Conservation (phyloP, 75 land plant genomes). For the Pinus taeda region DNA sequence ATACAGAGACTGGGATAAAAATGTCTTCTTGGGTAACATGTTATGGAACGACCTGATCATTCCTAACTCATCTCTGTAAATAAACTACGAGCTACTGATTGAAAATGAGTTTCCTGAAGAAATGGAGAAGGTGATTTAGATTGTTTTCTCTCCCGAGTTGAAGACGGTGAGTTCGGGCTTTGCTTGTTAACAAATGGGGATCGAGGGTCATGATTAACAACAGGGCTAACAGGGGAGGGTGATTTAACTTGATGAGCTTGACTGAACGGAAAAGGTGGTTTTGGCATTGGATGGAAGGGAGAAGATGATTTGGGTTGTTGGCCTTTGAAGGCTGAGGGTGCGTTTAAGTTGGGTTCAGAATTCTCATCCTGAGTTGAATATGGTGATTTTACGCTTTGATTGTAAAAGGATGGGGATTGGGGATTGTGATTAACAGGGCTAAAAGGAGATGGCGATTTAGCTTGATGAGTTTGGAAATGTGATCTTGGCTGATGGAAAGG, state of each 20-base stretch:
- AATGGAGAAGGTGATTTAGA: not conserved
- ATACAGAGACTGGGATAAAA: not conserved
- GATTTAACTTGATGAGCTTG: not conserved
- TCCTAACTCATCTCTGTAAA: not conserved
- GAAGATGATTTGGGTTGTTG: not conserved
- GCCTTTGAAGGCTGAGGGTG: not conserved
- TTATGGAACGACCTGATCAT: no score
- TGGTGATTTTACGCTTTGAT: not conserved
- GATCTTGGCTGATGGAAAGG: conserved; percentile 2
- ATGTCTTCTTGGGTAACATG: not conserved
- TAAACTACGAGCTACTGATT: not conserved
- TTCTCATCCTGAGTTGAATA: conserved; percentile 35
- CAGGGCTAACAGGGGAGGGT: conserved; percentile 8
- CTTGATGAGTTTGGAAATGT: conserved; percentile 10
- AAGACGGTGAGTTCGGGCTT: not conserved
- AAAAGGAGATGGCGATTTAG: not conserved
- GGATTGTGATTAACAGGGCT: not conserved
- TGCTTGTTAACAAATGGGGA: not conserved
- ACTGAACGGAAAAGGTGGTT: not conserved
- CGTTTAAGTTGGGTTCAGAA: conserved; percentile 38
- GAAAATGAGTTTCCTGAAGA: not conserved
- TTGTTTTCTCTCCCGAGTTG: not conserved
- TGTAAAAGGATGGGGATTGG: not conserved
- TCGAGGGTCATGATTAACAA: not conserved
- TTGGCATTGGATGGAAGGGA: not conserved